Conservation (phyloP, 345 rosid species). For the Rhizophora mangle region DNA sequence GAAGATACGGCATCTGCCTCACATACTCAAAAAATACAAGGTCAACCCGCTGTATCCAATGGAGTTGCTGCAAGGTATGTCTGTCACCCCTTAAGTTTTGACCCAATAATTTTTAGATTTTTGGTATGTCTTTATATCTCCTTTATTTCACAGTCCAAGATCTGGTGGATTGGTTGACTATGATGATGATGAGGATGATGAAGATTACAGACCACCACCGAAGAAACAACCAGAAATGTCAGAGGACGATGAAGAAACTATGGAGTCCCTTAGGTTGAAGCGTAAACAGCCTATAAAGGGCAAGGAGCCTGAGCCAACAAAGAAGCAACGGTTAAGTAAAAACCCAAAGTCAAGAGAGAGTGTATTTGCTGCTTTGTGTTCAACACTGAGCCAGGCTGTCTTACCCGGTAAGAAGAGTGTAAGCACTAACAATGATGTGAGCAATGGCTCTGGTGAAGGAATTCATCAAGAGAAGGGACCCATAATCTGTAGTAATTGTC, state of each 20-base stretch:
- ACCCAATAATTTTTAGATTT: not conserved
- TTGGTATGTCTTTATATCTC: not conserved
- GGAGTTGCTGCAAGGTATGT: conserved; percentile 75
- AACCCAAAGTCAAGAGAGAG: conserved; percentile 57
- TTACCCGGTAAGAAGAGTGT: conserved; percentile 60
- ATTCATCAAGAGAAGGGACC: conserved; percentile 35
- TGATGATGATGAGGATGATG: conserved; percentile 94
- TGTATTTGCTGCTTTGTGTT: conserved; percentile 76
- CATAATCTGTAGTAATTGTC: conserved; percentile 31
- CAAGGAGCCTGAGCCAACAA: conserved; percentile 54
- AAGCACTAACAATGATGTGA: conserved; percentile 33
- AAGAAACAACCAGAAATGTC: conserved; percentile 55
- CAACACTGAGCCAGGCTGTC: conserved; percentile 88
- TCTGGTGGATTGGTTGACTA: conserved; percentile 91
- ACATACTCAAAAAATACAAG: conserved; percentile 45
- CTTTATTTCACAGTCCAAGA: conserved; percentile 44
- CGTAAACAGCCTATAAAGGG: conserved; percentile 60
- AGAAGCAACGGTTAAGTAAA: conserved; percentile 62
- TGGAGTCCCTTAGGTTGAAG: conserved; percentile 65
- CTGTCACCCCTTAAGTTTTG: not conserved
- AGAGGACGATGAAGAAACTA: conserved; percentile 67
- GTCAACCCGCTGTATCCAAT: conserved; percentile 59
- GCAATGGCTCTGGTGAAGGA: conserved; percentile 34
- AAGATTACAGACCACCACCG: conserved; percentile 85
- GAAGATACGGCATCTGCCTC: conserved; percentile 88